Conservation (phyloP, 2,329 filamentous ascomycete species). For the Zasmidium angulare region DNA sequence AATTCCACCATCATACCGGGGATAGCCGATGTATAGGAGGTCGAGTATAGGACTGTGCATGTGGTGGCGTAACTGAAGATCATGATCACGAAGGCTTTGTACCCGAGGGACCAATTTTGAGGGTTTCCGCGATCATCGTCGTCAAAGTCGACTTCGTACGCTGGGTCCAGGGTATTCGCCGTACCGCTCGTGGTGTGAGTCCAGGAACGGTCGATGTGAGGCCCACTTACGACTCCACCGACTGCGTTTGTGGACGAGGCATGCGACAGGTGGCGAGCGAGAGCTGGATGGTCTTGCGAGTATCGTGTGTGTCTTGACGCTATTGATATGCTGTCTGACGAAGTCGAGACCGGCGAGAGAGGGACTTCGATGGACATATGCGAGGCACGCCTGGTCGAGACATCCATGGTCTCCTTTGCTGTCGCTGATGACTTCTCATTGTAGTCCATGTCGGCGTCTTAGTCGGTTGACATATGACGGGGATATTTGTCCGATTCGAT, state of each 20-base stretch:
- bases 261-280: conserved; percentile 29
- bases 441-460: conserved; percentile 13
- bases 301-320: conserved; percentile 20
- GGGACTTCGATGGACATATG: conserved; percentile 31
- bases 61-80: conserved; percentile 60
- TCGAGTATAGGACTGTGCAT: conserved; percentile 66
- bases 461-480: neutral
- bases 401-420: conserved; percentile 5
- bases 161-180: conserved; percentile 42
- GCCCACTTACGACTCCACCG: conserved; percentile 29
- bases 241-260: conserved; percentile 31
- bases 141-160: conserved; percentile 73
- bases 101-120: conserved; percentile 64
- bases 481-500: neutral
- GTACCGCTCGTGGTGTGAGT: conserved; percentile 23
- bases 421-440: conserved; percentile 9
- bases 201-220: conserved; percentile 17
- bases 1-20: conserved; percentile 66
- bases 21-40: conserved; percentile 73
- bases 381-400: conserved; percentile 18
- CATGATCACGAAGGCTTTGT: conserved; percentile 56
- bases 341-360: conserved; percentile 22
- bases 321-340: conserved; percentile 27
- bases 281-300: conserved; percentile 23
- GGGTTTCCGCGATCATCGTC: conserved; percentile 65